These are phyloP conservation scores for Sarocladium brachiariae DNA, from an alignment of 2,329 filamentous ascomycete species.

Conservation along the genomic window DNA sequence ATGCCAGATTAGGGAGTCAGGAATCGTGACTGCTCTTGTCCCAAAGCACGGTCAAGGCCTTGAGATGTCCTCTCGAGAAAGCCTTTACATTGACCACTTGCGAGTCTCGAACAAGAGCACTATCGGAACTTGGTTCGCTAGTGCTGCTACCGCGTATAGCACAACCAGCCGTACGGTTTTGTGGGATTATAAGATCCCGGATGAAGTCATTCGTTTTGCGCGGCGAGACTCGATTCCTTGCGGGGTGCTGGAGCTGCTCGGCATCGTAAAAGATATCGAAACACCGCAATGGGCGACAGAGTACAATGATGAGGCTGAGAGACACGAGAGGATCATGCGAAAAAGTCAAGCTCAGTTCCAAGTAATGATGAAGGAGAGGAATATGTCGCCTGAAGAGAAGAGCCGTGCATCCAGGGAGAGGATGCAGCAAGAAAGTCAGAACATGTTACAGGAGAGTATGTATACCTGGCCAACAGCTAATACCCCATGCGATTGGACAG, in stretches of 20 bases:
- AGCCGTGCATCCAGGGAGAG: conserved; percentile 34
- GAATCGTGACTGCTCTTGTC: conserved; percentile 38
- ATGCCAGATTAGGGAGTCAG: conserved; percentile 43
- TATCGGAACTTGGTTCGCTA: conserved; percentile 50
- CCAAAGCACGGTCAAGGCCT: conserved; percentile 23
- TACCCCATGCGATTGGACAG: no score
- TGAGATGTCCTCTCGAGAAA: conserved; percentile 22
- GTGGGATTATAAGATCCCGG: conserved; percentile 54
- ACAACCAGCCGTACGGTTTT: conserved; percentile 48
- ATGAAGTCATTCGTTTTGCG: conserved; percentile 42
- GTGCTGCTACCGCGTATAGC: conserved; percentile 47
- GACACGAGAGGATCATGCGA: conserved; percentile 25
- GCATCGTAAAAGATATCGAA: conserved; percentile 38
- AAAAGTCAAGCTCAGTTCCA: conserved; percentile 32
- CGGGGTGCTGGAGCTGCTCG: conserved; percentile 50
- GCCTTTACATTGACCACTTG: conserved; percentile 41
- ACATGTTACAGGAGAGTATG: conserved; percentile 41
- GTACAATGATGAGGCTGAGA: conserved; percentile 28
- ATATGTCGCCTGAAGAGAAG: conserved; percentile 35
- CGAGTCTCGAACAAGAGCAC: conserved; percentile 26
- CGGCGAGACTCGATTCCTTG: conserved; percentile 49
- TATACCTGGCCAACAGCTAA: conserved; percentile 9
- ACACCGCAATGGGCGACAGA: conserved; percentile 50
- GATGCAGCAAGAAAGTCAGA: conserved; percentile 33
- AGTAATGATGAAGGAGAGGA: conserved; percentile 36